These are phyloP conservation scores for Suillus subluteus DNA, from an alignment of 768 basidiomycete species.

Conservation along the genomic window DNA sequence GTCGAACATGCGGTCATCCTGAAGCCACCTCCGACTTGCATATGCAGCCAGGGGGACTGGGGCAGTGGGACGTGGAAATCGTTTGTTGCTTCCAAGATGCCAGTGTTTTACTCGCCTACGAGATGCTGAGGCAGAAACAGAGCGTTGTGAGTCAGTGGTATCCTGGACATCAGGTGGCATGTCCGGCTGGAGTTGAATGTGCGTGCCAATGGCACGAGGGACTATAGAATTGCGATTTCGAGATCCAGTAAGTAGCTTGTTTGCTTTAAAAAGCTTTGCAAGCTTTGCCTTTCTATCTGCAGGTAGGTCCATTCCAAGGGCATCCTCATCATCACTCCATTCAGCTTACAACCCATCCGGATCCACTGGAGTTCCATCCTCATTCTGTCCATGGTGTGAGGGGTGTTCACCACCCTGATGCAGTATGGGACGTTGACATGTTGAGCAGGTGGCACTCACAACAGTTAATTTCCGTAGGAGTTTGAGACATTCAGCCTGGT, in stretches of 20 bases:
- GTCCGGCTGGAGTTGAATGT: not conserved
- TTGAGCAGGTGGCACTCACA: not conserved
- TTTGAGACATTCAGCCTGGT: not conserved
- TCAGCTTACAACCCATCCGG: fast-evolving
- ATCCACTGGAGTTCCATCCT: not conserved
- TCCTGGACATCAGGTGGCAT: too few species aligned
- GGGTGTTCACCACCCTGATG: fast-evolving
- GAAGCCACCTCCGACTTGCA: not conserved
- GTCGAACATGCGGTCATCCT: not conserved
- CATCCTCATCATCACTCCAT: not conserved
- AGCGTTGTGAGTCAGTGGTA: not conserved
- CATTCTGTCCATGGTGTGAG: not conserved
- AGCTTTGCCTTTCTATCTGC: fast-evolving
- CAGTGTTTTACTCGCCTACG: not conserved
- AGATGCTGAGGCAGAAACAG: not conserved
- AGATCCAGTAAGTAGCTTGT: not conserved
- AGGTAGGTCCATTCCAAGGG: fast-evolving
- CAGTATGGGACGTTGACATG: fast-evolving
- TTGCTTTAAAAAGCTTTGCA: not conserved
- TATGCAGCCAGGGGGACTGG: not conserved
- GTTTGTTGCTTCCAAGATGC: not conserved
- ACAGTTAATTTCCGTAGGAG: not conserved
- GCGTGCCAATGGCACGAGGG: not conserved
- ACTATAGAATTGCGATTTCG: not conserved
- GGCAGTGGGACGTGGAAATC: not conserved